Evolutionary conservation across 768 basidiomycete species (phyloP).

Genomic region (Dacryopinax spathularia): DNA sequence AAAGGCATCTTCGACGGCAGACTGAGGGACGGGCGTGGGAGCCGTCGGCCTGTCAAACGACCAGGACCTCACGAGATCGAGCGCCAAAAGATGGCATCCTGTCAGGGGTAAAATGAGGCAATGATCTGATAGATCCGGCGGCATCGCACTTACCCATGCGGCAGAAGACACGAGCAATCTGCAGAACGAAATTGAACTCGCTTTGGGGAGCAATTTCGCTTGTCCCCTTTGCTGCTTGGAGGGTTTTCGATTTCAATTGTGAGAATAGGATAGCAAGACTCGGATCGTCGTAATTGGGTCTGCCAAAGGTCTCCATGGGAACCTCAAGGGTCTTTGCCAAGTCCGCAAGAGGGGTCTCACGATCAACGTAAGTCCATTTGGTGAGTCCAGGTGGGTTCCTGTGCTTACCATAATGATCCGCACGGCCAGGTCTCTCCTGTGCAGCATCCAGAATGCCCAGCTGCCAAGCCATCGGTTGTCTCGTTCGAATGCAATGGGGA

Average conservation of each 20-base stretch:
- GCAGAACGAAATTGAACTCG: conserved; percentile 91
- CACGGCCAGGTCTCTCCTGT: conserved; percentile 76
- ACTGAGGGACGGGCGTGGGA: neutral
- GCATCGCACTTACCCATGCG: conserved; percentile 60
- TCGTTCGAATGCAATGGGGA: conserved; percentile 70
- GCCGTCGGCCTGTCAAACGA: conserved; percentile 70
- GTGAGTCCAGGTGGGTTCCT: neutral
- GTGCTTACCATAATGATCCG: conserved; percentile 66
- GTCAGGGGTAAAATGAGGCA: conserved; percentile 8
- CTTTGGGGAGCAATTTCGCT: conserved; percentile 75
- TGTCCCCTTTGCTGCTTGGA: conserved; percentile 86
- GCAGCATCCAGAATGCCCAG: conserved; percentile 95
- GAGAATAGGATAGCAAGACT: conserved; percentile 81
- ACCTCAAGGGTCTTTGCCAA: conserved; percentile 46
- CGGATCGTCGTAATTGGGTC: conserved; percentile 86
- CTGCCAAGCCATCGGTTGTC: conserved; percentile 89
- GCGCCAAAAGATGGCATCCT: conserved; percentile 89
- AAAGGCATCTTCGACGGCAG: neutral
- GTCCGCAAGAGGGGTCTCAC: conserved; percentile 50
- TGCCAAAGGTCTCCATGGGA: conserved; percentile 50
- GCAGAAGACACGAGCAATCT: conserved; percentile 85
- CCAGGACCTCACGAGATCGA: conserved; percentile 83
- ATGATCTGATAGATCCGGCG: neutral
- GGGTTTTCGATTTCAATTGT: conserved; percentile 73
- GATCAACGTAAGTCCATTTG: conserved; percentile 29